These are phyloP conservation scores for Tylopilus intermedius DNA, from an alignment of 768 basidiomycete species.

Conservation along the genomic window DNA sequence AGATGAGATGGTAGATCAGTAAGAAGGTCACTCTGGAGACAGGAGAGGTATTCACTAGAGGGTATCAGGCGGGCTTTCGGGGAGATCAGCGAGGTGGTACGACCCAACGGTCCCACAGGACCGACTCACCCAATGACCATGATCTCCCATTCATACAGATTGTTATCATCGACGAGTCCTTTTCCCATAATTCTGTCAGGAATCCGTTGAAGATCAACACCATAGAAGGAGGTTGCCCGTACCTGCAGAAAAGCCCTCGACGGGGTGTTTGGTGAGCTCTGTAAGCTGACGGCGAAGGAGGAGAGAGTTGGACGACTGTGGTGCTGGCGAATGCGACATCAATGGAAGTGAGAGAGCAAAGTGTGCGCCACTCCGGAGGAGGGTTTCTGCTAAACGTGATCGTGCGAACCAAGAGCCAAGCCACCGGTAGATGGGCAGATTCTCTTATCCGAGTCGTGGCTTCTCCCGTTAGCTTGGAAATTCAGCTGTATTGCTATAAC, in stretches of 20 bases:
- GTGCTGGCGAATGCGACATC: conserved; percentile 28
- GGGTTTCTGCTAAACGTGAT: conserved; percentile 1
- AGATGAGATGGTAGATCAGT: conserved; percentile 8
- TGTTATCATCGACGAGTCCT: conserved; percentile 93
- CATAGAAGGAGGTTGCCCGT: conserved; percentile 24
- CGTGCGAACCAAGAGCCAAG: neutral
- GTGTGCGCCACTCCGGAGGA: neutral
- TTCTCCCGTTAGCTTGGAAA: too few relatives aligned
- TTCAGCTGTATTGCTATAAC: too few relatives aligned
- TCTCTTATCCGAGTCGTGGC: too few relatives aligned
- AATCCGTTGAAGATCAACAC: conserved; percentile 31
- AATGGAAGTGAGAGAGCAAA: neutral
- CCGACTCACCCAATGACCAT: conserved; percentile 81
- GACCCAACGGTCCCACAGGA: conserved; percentile 10
- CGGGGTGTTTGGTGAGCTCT: conserved; percentile 88
- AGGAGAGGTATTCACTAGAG: conserved; percentile 62
- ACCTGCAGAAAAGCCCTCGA: conserved; percentile 97
- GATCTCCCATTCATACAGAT: conserved; percentile 95
- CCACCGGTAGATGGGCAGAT: neutral
- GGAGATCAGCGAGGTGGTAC: conserved; percentile 15
- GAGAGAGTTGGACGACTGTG: conserved; percentile 38
- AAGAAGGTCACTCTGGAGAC: neutral
- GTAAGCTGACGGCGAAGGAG: conserved; percentile 73
- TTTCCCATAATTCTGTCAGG: conserved; percentile 32
- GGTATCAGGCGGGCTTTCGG: conserved; percentile 79